Base-by-base conservation (phyloP, 2,329 filamentous ascomycete genomes). In the Ophiostoma angusticollis region DNA sequence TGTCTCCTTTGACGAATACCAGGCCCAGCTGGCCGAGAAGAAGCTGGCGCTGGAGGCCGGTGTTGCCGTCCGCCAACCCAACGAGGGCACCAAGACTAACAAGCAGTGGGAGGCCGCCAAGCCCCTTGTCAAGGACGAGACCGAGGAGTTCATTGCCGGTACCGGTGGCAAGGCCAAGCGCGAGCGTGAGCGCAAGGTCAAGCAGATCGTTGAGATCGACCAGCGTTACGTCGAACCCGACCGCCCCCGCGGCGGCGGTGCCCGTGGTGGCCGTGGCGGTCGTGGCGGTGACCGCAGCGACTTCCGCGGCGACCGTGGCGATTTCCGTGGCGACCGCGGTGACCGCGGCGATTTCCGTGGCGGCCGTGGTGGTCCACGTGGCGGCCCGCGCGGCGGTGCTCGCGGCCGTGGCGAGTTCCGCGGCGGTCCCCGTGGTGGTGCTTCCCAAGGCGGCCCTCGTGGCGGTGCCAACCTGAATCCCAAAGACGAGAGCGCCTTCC, bases 91-190 rank as follows among this genome's bases (percentile, higher is more conserved):
- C 69, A 84, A 85, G 70, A 59, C 68, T 54, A 78, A 86, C 71
- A 89, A 91, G 76, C 91, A 95, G 74, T 94, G 87, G 84, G 83
- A 82, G 55, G 70, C 73, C 54, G 86, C 85, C 59, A 93, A 87
- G 70, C 58, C 71, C 43, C 66, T 82, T 41, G 58, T 64, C 57
- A 80, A 80, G 61, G 67, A 76, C 16, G 72, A 76, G 11, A 72
- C 74, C 39, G 78, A 85, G 53, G 77, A 81, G 52, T 95, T 84
- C 74, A 80, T 94, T 57, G 65, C 80, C 54, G 78, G 72, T 52
- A 62, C 71, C 50, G 70, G 68, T 47, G 80, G 80, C 66, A 95
- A 95, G 80, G 63, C 76, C 60, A 71, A 74, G 69, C 83, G 84
- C 58, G 78, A 89, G 69, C 84, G 85, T 58, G 81, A 89, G 70